Conservation (phyloP, 768 basidiomycete species). For the Termitomyces sp. region DNA sequence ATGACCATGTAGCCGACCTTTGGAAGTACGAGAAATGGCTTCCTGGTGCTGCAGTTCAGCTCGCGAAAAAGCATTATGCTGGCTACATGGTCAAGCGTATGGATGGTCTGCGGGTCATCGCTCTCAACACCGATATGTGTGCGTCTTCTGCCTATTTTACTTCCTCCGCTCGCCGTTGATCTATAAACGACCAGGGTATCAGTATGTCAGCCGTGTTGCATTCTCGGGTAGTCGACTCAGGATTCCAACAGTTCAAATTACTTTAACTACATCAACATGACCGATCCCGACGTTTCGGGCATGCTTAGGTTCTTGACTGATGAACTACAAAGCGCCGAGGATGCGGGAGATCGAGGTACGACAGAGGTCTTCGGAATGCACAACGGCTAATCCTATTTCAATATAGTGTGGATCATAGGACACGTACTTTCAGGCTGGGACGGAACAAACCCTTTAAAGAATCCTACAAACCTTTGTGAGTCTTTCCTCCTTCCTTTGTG, state of each 20-base stretch:
- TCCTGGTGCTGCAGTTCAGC: slow-evolving; percentile 46
- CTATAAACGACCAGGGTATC: slow-evolving; percentile 27
- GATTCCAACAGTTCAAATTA: slow-evolving; percentile 49
- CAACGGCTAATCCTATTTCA: slow-evolving; percentile 36
- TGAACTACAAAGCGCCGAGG: slow-evolving; percentile 76
- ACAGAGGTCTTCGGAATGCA: not conserved
- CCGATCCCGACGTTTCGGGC: slow-evolving; percentile 64
- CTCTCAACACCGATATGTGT: slow-evolving; percentile 78
- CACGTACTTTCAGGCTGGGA: slow-evolving; percentile 69
- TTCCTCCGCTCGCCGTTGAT: too few relatives aligned
- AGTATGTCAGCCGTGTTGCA: slow-evolving; percentile 17
- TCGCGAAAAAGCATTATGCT: slow-evolving; percentile 66
- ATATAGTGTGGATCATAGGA: slow-evolving; percentile 46
- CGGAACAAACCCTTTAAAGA: slow-evolving; percentile 57
- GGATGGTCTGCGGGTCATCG: slow-evolving; percentile 69
- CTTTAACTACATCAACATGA: slow-evolving; percentile 77
- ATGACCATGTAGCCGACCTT: slow-evolving; percentile 66
- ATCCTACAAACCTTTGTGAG: slow-evolving; percentile 71
- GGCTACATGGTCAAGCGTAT: slow-evolving; percentile 66
- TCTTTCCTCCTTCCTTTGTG: not conserved
- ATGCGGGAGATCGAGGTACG: slow-evolving; percentile 64
- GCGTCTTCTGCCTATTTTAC: slow-evolving; percentile 19
- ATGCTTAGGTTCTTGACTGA: slow-evolving; percentile 77
- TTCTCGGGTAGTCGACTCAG: not conserved
- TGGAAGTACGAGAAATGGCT: slow-evolving; percentile 76